Evolutionary conservation across 2,329 filamentous ascomycete species (phyloP).

Genomic region (Ophiostoma novo-ulmi): DNA sequence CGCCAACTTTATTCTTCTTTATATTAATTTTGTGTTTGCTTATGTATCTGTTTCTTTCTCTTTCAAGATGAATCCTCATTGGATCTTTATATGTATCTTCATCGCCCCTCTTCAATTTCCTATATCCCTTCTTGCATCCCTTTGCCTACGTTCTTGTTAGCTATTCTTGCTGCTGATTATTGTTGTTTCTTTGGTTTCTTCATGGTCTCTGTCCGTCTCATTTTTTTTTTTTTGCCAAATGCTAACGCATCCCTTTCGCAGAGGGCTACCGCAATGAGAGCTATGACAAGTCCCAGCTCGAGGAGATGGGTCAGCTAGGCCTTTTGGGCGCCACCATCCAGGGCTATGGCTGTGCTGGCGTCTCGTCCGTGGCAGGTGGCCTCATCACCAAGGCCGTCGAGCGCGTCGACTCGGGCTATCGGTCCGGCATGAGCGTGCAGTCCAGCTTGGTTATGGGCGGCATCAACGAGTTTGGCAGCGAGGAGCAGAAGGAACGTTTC

Average conservation of each 20-base stretch:
- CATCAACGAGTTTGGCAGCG: conserved; percentile 74
- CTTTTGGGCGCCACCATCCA: conserved; percentile 75
- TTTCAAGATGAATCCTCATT: neutral
- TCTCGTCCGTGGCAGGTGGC: conserved; percentile 73
- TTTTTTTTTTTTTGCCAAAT: neutral
- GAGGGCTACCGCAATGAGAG: conserved; percentile 64
- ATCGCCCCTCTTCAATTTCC: conserved; percentile 8
- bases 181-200: neutral
- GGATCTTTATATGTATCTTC: neutral
- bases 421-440: conserved; percentile 83
- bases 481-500: conserved; percentile 75
- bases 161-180: neutral
- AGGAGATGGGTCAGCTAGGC: conserved; percentile 82
- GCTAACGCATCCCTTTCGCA: conserved; percentile 23
- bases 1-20: neutral
- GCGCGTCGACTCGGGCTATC: conserved; percentile 79
- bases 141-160: neutral
- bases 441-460: conserved; percentile 81
- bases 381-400: conserved; percentile 83
- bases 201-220: neutral
- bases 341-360: conserved; percentile 77
- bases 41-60: neutral
- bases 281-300: conserved; percentile 73
- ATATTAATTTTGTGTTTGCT: neutral
- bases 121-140: conserved; percentile 6